phyloP scores from a whole-genome alignment of 1,139 yeast species.

The Pichia sp. region DNA sequence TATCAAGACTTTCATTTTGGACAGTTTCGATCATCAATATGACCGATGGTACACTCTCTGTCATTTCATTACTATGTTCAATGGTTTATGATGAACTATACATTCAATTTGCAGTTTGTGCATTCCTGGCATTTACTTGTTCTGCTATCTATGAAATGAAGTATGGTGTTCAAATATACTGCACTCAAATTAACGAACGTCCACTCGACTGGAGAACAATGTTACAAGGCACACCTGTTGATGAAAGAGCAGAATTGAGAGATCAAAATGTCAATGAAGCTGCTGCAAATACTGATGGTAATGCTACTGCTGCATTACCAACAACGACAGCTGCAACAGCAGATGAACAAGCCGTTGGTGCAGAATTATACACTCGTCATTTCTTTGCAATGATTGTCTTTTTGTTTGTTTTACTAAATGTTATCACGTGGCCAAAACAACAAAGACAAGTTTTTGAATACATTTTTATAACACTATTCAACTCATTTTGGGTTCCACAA shows the following conservation, averaged over 20 bases:
- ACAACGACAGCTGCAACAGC: conserved; percentile 18
- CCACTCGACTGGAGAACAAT: conserved; percentile 62
- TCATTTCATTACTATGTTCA: conserved; percentile 60
- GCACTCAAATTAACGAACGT: conserved; percentile 74
- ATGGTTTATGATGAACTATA: conserved; percentile 55
- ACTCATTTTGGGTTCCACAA: conserved; percentile 92
- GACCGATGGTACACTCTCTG: conserved; percentile 67
- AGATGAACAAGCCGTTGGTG: conserved; percentile 48
- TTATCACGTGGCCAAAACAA: conserved; percentile 62
- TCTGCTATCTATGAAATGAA: conserved; percentile 78
- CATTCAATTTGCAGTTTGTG: conserved; percentile 65
- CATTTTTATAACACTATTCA: conserved; percentile 46
- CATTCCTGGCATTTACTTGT: conserved; percentile 67
- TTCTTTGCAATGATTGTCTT: conserved; percentile 59
- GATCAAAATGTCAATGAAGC: conserved; percentile 1
- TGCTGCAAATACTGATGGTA: conserved; percentile 10
- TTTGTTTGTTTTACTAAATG: conserved; percentile 55
- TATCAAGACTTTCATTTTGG: conserved; percentile 68
- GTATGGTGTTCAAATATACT: conserved; percentile 65
- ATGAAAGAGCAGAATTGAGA: conserved; percentile 27
- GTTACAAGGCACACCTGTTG: conserved; percentile 52
- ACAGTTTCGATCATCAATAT: conserved; percentile 53
- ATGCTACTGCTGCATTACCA: conserved; percentile 13
- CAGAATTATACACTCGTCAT: conserved; percentile 61
- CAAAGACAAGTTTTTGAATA: conserved; percentile 61